Conservation (phyloP, 306 rosid genomes). For the Geum urbanum region DNA sequence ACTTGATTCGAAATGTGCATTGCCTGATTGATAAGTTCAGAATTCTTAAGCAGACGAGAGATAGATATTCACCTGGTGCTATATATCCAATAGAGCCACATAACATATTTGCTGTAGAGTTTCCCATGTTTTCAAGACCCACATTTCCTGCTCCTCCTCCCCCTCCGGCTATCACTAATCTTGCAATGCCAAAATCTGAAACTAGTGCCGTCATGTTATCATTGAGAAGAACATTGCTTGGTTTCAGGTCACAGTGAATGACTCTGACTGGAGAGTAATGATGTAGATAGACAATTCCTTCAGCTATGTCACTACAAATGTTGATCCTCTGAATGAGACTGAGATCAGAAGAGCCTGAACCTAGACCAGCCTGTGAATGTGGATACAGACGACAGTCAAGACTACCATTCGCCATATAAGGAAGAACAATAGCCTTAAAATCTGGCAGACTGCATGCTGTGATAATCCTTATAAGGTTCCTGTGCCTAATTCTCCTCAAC, state of each 20-base stretch:
- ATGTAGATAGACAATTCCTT: constrained; percentile 77
- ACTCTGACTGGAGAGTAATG: constrained; percentile 68
- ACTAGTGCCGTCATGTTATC: constrained; percentile 73
- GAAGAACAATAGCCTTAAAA: constrained; percentile 71
- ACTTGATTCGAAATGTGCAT: background rate
- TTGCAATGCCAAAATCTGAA: constrained; percentile 69
- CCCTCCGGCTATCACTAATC: constrained; percentile 42
- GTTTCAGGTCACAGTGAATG: constrained; percentile 72
- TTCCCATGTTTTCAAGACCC: constrained; percentile 49
- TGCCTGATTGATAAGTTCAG: background rate
- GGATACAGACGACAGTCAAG: constrained; percentile 56
- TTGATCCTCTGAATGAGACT: constrained; percentile 56
- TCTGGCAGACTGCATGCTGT: constrained; percentile 75
- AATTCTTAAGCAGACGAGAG: background rate
- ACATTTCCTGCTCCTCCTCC: constrained; percentile 36
- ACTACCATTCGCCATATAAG: constrained; percentile 74
- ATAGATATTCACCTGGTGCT: constrained; percentile 53
- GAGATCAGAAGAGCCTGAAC: constrained; percentile 46
- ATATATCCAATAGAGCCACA: constrained; percentile 67
- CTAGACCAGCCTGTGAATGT: constrained; percentile 28
- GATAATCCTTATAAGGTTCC: constrained; percentile 64
- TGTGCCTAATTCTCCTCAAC: constrained; percentile 64
- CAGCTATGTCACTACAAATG: constrained; percentile 74
- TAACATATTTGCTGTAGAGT: constrained; percentile 49
- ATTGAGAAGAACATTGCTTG: constrained; percentile 66